Percentiles rank a stretch among this genome's conserved stretches.
These are phyloP conservation scores for Tolypocladium ovalisporum DNA, from an alignment of 2,329 filamentous ascomycete species.

Conservation along the genomic window DNA sequence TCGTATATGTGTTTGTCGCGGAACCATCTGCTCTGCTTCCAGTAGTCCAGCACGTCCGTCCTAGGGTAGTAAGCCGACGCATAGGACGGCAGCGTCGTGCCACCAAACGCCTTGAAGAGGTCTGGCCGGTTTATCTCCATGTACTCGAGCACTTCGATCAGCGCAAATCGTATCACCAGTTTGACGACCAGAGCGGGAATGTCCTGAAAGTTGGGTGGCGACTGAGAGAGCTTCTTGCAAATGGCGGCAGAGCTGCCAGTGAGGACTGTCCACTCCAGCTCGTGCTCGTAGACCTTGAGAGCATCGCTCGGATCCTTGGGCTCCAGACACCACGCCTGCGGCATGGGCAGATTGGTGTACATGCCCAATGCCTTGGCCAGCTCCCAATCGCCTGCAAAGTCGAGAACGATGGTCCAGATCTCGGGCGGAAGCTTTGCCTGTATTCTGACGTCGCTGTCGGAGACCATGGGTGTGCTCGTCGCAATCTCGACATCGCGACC, in stretches of 20 bases:
- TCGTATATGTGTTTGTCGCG: conserved; percentile 73
- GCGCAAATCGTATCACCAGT: conserved; percentile 83
- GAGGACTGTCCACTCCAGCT: conserved; percentile 77
- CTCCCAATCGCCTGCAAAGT: conserved; percentile 83
- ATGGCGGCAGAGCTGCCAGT: conserved; percentile 60
- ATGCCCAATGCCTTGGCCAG: conserved; percentile 70
- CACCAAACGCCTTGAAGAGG: conserved; percentile 79
- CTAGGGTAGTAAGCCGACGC: conserved; percentile 80
- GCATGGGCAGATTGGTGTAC: conserved; percentile 65
- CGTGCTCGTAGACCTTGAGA: conserved; percentile 60
- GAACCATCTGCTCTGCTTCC: conserved; percentile 74
- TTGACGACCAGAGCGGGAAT: conserved; percentile 76
- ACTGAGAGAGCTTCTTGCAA: conserved; percentile 60
- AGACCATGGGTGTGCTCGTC: conserved; percentile 25
- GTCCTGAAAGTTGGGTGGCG: conserved; percentile 57
- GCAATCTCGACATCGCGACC: conserved; percentile 57
- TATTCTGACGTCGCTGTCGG: conserved; percentile 19
- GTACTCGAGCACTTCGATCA: conserved; percentile 65
- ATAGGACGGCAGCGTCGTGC: conserved; percentile 75
- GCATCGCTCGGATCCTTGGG: conserved; percentile 52
- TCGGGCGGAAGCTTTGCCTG: conserved; percentile 60
- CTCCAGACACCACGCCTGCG: conserved; percentile 54
- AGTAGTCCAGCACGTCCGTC: conserved; percentile 80
- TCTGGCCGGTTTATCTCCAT: conserved; percentile 51
- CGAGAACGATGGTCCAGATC: conserved; percentile 81